Evolutionary conservation across 2,329 filamentous ascomycete species (phyloP).

Genomic region (Aspergillus vadensis): DNA sequence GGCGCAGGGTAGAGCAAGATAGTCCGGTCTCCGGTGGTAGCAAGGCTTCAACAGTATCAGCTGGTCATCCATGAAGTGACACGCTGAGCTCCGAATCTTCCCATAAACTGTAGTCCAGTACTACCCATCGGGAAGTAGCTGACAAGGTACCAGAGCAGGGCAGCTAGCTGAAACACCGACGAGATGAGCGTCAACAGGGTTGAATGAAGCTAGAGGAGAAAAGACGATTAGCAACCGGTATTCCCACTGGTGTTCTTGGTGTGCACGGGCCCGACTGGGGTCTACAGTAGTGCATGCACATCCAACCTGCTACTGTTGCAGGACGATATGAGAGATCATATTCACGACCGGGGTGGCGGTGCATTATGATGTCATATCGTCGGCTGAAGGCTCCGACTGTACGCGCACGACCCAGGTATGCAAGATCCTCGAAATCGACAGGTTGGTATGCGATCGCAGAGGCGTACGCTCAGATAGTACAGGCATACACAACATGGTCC

Average conservation of each 20-base stretch:
- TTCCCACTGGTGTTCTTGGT: not conserved
- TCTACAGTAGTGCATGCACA: not conserved
- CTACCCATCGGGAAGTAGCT: conserved; percentile 98
- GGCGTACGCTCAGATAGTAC: not conserved
- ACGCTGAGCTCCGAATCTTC: conserved; percentile 79
- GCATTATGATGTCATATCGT: conserved; percentile 8
- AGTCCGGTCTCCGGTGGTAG: not conserved
- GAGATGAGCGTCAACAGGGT: conserved; percentile 84
- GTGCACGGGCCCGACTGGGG: not conserved
- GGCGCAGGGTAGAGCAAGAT: not conserved
- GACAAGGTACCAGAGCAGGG: conserved; percentile 88
- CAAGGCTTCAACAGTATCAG: conserved; percentile 41
- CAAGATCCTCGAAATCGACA: conserved; percentile 3
- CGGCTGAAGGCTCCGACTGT: conserved; percentile 1
- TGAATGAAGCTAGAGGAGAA: conserved; percentile 67
- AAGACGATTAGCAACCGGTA: conserved; percentile 23
- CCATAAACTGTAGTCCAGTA: conserved; percentile 80
- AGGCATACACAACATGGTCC: conserved; percentile 4
- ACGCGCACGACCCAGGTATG: not conserved
- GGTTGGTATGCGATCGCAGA: conserved; percentile 7
- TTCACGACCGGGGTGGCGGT: not conserved
- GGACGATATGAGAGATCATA: conserved; percentile 1
- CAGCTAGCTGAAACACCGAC: conserved; percentile 78
- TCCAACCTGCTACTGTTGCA: conserved; percentile 3
- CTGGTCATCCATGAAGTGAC: conserved; percentile 87